phyloP scores from a whole-genome alignment of 257 asterid species.

The Gentiana straminea region DNA sequence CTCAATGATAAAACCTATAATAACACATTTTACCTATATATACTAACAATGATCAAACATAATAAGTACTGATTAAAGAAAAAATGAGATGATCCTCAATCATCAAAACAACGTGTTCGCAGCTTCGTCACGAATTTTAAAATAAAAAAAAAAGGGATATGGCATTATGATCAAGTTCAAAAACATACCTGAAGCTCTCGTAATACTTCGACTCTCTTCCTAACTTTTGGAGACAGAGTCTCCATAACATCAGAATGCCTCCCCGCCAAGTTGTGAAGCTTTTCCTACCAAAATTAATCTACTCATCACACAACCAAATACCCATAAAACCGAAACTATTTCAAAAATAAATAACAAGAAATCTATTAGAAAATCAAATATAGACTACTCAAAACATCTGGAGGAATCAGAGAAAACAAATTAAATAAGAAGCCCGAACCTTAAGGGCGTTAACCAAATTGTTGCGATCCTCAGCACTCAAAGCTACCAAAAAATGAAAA shows the following conservation, averaged over 20 bases:
- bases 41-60: too few species aligned
- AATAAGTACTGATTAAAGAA: too few species aligned
- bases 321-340: neutral
- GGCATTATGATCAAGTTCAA: too few species aligned
- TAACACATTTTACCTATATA: too few species aligned
- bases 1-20: too few species aligned
- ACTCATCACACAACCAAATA: neutral
- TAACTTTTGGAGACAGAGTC: slow-evolving; percentile 48
- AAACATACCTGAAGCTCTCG: slow-evolving; percentile 54
- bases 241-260: slow-evolving; percentile 43
- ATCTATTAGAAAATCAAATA: neutral
- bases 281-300: slow-evolving; percentile 26
- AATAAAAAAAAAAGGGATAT: too few species aligned
- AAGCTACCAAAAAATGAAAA: slow-evolving; percentile 31
- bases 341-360: neutral
- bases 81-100: too few species aligned
- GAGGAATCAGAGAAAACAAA: too few species aligned
- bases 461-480: slow-evolving; percentile 79
- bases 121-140: too few species aligned
- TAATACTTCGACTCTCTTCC: slow-evolving; percentile 60
- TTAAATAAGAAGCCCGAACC: slow-evolving; percentile 21
- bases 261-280: slow-evolving; percentile 64
- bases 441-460: slow-evolving; percentile 69
- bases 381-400: neutral
- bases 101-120: too few species aligned